Percentiles rank a stretch among this genome's conserved stretches.
Conservation (phyloP, 805 yeast species). For the Ogataea pilisensis region DNA sequence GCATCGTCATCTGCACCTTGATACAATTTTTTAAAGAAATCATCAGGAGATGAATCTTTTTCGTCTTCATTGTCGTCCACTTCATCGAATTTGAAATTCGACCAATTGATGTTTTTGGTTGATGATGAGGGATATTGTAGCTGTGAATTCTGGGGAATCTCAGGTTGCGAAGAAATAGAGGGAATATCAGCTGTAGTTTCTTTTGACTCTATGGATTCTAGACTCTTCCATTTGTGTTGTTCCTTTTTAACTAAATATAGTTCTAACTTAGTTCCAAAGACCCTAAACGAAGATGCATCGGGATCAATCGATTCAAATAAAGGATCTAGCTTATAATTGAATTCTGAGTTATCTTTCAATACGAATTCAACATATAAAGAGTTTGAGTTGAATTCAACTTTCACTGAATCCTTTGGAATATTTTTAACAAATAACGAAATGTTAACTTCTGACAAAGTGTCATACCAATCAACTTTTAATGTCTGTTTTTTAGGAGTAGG, state of each 20-base stretch:
- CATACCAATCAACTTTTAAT: conserved; percentile 69
- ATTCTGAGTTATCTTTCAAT: conserved; percentile 42
- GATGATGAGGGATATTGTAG: conserved; percentile 67
- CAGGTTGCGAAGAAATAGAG: too few species aligned
- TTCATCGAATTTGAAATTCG: conserved; percentile 35
- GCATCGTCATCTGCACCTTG: conserved; percentile 83
- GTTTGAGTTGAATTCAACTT: conserved; percentile 35
- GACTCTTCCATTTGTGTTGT: conserved; percentile 48
- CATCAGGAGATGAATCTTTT: conserved; percentile 47
- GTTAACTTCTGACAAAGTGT: conserved; percentile 51
- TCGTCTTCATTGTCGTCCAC: conserved; percentile 42
- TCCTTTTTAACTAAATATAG: conserved; percentile 49
- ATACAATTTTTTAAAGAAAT: conserved; percentile 73
- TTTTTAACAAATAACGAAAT: conserved; percentile 69
- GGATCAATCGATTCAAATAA: conserved; percentile 50
- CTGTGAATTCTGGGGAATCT: too few species aligned
- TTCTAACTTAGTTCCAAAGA: conserved; percentile 75
- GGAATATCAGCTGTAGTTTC: conserved; percentile 4
- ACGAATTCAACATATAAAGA: conserved; percentile 45
- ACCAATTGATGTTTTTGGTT: conserved; percentile 66
- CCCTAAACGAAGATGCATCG: conserved; percentile 38
- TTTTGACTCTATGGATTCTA: conserved; percentile 27
- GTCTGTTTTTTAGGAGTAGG: conserved; percentile 19
- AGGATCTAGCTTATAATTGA: conserved; percentile 52
- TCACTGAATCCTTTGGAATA: conserved; percentile 47